Base-by-base conservation (phyloP, 2,329 filamentous ascomycete species). In the Cercospora nicotianae region DNA sequence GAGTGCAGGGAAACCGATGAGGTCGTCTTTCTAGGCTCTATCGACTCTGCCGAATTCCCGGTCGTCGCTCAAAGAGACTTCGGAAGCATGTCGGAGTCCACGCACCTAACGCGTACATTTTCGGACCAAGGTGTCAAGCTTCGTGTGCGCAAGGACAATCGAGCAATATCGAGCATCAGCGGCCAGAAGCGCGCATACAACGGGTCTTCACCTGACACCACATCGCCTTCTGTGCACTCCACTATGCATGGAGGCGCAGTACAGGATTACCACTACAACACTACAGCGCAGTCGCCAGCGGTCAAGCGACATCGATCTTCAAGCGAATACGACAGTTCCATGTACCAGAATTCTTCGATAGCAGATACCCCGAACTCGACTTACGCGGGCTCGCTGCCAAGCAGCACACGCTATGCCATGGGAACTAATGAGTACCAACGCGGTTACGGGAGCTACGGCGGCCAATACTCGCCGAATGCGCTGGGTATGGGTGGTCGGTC, bases 101-200 rank as follows among this genome's bases (percentile, higher is more conserved):
- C 92, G 0, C 88, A 89, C 72, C 81, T 96, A 53, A 95, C 93
- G 0, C 86, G 92, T 62, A 89, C 90, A 0, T 94, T 97, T 78
- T 91, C 91, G 71, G 93, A 96, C 74, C 93, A 96, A 77, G 93
- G 93, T 8, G 91, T 96, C 13, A 89, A 92, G 62, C 82, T 97
- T 33, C 86, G 93, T 63, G 85, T 96, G 58, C 88, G 93, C 64
- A 96, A 96, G 77, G 93, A 96, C 78, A 90, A 91, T 55, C 85
- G 91, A 26, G 74, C 70, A 26, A 70, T 70, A 42, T 69, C 69
- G 23, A 59, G n/a, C 63, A 72, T 70, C 48, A 67, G 69, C 36
- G 70, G 70, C 12, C 57, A 39, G 36, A 73, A 72, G 62, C 70
- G 70, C 48, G 63, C 67, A 26, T 70, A 63, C 65, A 68, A 71